Base-by-base conservation (phyloP, 495 filamentous ascomycete species). In the Stereocaulon alpinum region DNA sequence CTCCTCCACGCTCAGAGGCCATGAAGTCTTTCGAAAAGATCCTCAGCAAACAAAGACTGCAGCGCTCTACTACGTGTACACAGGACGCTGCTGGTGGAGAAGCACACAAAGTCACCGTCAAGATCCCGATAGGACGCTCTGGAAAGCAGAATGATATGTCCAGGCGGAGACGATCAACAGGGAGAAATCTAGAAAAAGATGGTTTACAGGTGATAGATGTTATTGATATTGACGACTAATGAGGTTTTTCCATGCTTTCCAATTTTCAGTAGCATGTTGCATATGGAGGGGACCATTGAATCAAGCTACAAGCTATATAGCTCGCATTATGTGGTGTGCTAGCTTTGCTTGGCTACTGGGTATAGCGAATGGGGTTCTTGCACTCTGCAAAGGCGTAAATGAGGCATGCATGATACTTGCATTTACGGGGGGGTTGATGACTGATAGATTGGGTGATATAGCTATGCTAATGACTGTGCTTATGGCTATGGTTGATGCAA, bases 211-310 rank as follows among this genome's bases (percentile, higher is more conserved):
- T 51, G 7, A 59, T 59, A 43, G 56, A 52, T 52, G 29, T 52
- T 18, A 52, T 52, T 30, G 17, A 52, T 18, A 27, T 52, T 52
- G 49, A 59, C 42, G 56, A 59, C 22, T 59, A 37, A 51, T 51
- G 45, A 18, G 15, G n/a, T 6, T 0, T 0, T 15, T 42, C 18
- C 30, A 29, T 18, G 27, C 6, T 41, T 17, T 14, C 1, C 20
- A 40, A 3, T 40, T 29, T 40, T 3, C 20, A 37, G 1, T 24
- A n/a, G 20, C 6, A 18, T 34, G 24, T 24, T 24, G 24, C 24
- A 24, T 24, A 24, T 1, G 3, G 24, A 37, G 7, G 7, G 34
- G 34, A 37, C 12, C 7, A 37, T 37, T 37, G 34, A 10, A 9
- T 9, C 7, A 37, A 37, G 34, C 34, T 6, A 37, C 7, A 37